phyloP scores from a whole-genome alignment of 2,329 filamentous ascomycete genomes.

The Tolypocladium nubicola region DNA sequence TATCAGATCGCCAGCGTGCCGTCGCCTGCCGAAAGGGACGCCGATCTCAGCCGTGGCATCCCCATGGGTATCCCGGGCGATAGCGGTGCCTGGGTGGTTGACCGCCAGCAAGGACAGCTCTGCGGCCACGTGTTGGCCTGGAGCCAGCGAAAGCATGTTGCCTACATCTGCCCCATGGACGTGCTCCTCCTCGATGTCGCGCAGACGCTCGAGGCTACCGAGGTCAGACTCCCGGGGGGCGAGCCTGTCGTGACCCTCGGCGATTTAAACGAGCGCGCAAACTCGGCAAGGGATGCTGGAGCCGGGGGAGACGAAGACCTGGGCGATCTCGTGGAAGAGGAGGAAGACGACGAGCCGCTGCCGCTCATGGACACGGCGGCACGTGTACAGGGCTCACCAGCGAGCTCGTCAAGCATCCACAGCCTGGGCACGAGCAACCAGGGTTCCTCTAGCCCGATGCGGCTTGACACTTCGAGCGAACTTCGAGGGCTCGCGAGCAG shows the following conservation, averaged over 20 bases:
- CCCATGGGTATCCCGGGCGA: conserved; percentile 70
- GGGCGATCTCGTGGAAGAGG: conserved; percentile 18
- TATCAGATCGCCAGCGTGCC: conserved; percentile 44
- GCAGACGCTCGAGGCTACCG: conserved; percentile 58
- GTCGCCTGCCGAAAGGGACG: conserved; percentile 4
- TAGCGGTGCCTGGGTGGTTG: conserved; percentile 86
- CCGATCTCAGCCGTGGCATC: conserved; percentile 9
- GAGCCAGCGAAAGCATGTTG: conserved; percentile 68
- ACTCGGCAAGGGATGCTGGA: neutral
- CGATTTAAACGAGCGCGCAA: neutral
- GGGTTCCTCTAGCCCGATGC: conserved; percentile 15
- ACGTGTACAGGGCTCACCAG: neutral
- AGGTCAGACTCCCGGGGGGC: conserved; percentile 61
- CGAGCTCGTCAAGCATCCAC: conserved; percentile 4
- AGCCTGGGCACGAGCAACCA: conserved; percentile 9
- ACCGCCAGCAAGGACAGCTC: conserved; percentile 65
- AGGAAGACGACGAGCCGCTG: conserved; percentile 7
- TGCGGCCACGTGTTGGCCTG: conserved; percentile 88
- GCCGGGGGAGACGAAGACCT: conserved; percentile 12
- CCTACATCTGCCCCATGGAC: conserved; percentile 95
- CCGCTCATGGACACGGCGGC: neutral
- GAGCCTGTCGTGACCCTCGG: conserved; percentile 26
- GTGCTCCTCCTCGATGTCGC: conserved; percentile 78
- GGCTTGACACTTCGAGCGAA: conserved; percentile 16
- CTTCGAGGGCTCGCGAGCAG: conserved; percentile 15